These are phyloP conservation scores for Rhododendron molle DNA, from an alignment of 148 eudicot genomes.

Conservation along the genomic window DNA sequence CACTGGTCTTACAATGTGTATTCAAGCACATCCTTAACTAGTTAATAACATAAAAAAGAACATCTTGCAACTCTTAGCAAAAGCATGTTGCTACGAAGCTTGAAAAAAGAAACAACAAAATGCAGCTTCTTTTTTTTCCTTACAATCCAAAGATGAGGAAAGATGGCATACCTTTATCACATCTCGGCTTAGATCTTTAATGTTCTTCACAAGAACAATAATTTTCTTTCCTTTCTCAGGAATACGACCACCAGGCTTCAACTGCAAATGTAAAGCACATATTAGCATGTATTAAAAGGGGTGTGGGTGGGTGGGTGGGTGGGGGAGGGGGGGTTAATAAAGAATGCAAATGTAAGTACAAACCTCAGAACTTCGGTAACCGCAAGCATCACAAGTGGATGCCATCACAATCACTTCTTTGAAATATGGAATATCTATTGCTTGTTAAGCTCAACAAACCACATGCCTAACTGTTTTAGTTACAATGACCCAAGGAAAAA, in stretches of 20 bases:
- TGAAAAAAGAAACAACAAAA: background rate
- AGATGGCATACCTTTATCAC: conserved; percentile 71
- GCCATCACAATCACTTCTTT: conserved; percentile 99
- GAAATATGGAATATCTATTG: conserved; percentile 85
- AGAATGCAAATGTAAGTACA: background rate
- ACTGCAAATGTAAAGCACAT: conserved; percentile 39
- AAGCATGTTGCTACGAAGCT: background rate
- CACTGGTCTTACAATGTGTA: background rate
- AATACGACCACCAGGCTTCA: conserved; percentile 86
- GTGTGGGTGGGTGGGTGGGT: too few relatives aligned
- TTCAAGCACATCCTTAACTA: background rate
- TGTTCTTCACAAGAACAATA: conserved; percentile 54
- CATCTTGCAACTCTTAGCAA: background rate
- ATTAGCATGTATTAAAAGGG: background rate
- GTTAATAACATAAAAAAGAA: background rate
- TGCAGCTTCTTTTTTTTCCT: background rate
- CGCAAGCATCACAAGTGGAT: conserved; percentile 88
- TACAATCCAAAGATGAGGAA: background rate
- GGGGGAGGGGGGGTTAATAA: too few relatives aligned
- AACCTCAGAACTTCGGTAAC: conserved; percentile 97
- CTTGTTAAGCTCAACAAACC: conserved; percentile 48
- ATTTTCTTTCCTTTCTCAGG: conserved; percentile 82
- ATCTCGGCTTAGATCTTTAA: conserved; percentile 79
- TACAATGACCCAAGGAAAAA: background rate
- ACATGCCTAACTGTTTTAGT: background rate